Evolutionary conservation across 148 eudicot genomes (phyloP).

Genomic region (Mesembryanthemum crystallinum): DNA sequence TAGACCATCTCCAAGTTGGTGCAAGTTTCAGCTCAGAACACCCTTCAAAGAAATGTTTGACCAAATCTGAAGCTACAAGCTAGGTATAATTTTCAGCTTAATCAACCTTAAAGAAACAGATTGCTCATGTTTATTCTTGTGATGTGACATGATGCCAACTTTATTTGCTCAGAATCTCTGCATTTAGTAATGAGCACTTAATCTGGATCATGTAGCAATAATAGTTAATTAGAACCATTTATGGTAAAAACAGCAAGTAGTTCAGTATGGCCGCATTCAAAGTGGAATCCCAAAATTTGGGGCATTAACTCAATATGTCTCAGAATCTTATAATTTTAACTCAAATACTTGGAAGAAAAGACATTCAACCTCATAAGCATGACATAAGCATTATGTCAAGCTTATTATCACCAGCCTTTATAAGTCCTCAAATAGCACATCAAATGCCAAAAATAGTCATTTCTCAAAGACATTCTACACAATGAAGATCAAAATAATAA

Average conservation of each 20-base stretch:
- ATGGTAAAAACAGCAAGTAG: conserved; percentile 13
- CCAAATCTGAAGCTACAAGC: conserved; percentile 9
- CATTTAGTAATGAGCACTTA: conserved; percentile 14
- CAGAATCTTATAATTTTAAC: conserved; percentile 8
- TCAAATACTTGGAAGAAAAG: background rate
- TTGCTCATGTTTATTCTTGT: background rate
- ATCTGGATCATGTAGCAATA: conserved; percentile 11
- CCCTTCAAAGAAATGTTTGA: conserved; percentile 7
- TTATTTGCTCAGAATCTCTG: conserved; percentile 18
- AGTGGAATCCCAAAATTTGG: conserved; percentile 6
- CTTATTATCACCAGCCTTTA: conserved; percentile 16
- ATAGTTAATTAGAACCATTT: background rate
- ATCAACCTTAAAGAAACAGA: conserved; percentile 17
- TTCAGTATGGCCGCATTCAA: background rate
- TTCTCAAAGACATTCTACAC: background rate
- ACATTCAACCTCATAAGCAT: conserved; percentile 19
- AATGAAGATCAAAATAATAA: conserved; percentile 8
- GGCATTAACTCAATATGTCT: conserved; percentile 6
- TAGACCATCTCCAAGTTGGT: background rate
- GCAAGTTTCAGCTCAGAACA: background rate
- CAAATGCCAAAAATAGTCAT: conserved; percentile 18
- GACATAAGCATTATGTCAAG: conserved; percentile 32
- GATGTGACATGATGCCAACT: conserved; percentile 13
- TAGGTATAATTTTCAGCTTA: background rate
- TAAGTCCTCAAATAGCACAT: conserved; percentile 9